Percentiles rank a stretch among this genome's conserved stretches.
Conservation (phyloP, 2,329 filamentous ascomycete genomes). For the Chaetomiaceae sp. region DNA sequence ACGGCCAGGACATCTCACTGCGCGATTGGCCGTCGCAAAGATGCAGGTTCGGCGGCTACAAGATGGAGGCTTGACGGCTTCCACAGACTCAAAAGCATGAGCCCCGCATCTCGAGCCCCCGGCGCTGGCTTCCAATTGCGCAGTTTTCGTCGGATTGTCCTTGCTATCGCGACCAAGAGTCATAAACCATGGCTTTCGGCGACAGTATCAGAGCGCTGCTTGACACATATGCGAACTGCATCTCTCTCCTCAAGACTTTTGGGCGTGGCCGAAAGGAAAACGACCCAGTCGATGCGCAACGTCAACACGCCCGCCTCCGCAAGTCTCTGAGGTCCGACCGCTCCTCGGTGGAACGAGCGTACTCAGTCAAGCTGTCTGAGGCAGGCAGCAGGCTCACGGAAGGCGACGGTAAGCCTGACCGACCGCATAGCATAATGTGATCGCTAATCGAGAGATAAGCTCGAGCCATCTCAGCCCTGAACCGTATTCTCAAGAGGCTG, state of each 20-base stretch:
- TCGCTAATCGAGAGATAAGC: constrained; percentile 28
- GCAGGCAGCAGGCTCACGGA: constrained; percentile 40
- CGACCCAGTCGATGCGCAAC: constrained; percentile 20
- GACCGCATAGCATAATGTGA: neutral
- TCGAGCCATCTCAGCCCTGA: constrained; percentile 37
- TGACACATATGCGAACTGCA: constrained; percentile 44
- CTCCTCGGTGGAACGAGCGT: constrained; percentile 39
- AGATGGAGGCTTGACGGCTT: neutral
- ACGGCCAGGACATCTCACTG: no score
- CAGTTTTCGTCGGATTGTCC: no score
- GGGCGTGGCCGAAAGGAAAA: constrained; percentile 20
- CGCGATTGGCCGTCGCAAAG: neutral
- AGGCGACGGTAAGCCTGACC: constrained; percentile 43
- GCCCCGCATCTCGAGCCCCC: constrained; percentile 3
- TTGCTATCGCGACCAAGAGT: no score
- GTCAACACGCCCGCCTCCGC: constrained; percentile 31
- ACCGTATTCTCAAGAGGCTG: constrained; percentile 41
- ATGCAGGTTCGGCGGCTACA: constrained; percentile 4
- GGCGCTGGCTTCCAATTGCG: no score
- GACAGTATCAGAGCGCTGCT: constrained; percentile 42
- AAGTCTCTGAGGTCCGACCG: constrained; percentile 39
- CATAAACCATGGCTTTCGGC: constrained; percentile 39
- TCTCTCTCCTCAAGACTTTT: constrained; percentile 39
- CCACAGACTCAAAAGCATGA: neutral
- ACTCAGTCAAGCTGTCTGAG: constrained; percentile 38